phyloP scores from a whole-genome alignment of 2,329 filamentous ascomycete genomes.

The Aspergillus texensis region DNA sequence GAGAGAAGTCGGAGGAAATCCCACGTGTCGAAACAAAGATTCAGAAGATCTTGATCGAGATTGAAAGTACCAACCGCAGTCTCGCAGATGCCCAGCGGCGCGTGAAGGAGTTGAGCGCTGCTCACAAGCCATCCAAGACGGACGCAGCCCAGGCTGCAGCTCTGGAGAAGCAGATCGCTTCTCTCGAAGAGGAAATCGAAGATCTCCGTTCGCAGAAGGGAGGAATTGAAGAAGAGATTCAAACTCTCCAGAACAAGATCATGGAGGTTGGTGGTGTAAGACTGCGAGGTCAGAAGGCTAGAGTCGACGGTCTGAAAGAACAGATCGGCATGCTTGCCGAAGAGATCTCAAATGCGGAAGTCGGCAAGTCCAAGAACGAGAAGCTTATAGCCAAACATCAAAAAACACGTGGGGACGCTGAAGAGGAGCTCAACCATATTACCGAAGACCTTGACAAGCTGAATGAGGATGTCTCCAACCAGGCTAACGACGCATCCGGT shows the following conservation, averaged over 20 bases:
- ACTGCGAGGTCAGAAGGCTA: constrained; percentile 84
- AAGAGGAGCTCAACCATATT: constrained; percentile 75
- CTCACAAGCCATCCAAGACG: constrained; percentile 77
- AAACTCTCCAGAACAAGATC: constrained; percentile 89
- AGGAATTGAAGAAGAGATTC: constrained; percentile 90
- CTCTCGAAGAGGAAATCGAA: constrained; percentile 75
- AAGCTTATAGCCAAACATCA: constrained; percentile 87
- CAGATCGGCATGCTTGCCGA: constrained; percentile 81
- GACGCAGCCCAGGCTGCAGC: constrained; percentile 74
- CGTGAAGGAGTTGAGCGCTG: constrained; percentile 78
- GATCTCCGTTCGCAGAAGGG: constrained; percentile 83
- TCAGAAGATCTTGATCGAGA: constrained; percentile 85
- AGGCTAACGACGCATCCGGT: constrained; percentile 73
- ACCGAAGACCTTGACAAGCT: constrained; percentile 74
- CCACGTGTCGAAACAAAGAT: constrained; percentile 86
- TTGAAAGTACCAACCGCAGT: constrained; percentile 84
- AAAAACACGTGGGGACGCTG: constrained; percentile 77
- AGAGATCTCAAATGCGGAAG: constrained; percentile 81
- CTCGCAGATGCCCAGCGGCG: constrained; percentile 81
- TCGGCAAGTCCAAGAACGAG: constrained; percentile 87
- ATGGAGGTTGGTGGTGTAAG: constrained; percentile 97
- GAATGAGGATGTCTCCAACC: constrained; percentile 75
- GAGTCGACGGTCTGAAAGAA: constrained; percentile 85
- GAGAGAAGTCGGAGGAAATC: constrained; percentile 73
- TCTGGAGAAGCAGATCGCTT: constrained; percentile 76